Evolutionary conservation across 2,329 filamentous ascomycete species (phyloP).

Genomic region (Trichoderma afroharzianum): DNA sequence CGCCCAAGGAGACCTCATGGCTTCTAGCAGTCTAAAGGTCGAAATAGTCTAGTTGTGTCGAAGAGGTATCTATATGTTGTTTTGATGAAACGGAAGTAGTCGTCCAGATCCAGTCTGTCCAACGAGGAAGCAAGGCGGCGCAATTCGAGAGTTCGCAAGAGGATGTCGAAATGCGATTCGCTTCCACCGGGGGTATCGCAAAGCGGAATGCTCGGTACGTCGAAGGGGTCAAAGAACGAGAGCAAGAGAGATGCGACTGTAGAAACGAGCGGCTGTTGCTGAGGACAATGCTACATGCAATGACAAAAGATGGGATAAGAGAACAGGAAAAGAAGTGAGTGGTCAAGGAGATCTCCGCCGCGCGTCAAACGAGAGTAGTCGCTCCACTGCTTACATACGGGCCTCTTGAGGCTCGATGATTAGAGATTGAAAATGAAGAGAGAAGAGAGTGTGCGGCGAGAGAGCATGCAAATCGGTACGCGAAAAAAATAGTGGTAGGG

Average conservation of each 20-base stretch:
- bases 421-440: neutral
- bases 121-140: neutral
- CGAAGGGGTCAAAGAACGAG: neutral
- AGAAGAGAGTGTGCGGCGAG: conserved; percentile 9
- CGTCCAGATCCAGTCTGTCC: conserved; percentile 16
- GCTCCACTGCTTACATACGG: conserved; percentile 14
- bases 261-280: conserved; percentile 8
- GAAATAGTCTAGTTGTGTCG: neutral
- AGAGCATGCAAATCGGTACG: conserved; percentile 2
- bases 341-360: conserved; percentile 3
- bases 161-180: neutral
- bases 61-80: neutral
- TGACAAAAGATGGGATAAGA: neutral
- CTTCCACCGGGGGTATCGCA: conserved; percentile 5
- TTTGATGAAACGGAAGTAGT: neutral
- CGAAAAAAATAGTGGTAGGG: conserved; percentile 3
- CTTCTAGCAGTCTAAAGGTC: neutral
- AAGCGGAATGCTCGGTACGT: neutral
- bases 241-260: neutral
- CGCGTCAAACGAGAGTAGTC: conserved; percentile 13
- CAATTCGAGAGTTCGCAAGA: neutral
- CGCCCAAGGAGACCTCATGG: conserved; percentile 7
- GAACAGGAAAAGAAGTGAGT: neutral
- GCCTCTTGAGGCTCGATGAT: neutral
- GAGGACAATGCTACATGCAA: neutral